Evolutionary conservation across 768 basidiomycete genomes (phyloP).

Genomic region (Galerina sulciceps): DNA sequence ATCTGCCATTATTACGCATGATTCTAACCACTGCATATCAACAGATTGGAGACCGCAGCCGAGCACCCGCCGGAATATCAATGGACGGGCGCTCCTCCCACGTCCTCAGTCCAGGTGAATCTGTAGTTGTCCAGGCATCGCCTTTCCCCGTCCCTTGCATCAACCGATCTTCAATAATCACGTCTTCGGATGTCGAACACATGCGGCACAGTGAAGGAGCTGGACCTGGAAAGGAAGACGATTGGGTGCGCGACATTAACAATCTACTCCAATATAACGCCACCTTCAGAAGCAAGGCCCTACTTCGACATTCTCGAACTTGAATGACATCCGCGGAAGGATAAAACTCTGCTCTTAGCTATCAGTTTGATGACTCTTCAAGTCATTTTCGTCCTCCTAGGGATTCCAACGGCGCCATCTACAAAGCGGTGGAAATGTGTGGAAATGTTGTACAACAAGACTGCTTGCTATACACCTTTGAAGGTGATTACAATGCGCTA

Average conservation of each 20-base stretch:
- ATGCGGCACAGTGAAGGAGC: slow-evolving; percentile 63
- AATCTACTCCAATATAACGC: slow-evolving; percentile 94
- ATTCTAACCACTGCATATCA: not conserved
- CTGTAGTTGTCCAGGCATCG: slow-evolving; percentile 83
- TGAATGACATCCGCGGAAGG: slow-evolving; percentile 30
- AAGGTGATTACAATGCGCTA: too few species aligned
- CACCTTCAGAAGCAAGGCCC: slow-evolving; percentile 89
- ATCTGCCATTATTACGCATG: not conserved
- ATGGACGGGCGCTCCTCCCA: slow-evolving; percentile 93
- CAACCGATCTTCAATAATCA: slow-evolving; percentile 79
- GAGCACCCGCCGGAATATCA: slow-evolving; percentile 87
- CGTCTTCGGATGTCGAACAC: slow-evolving; percentile 44
- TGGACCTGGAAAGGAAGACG: slow-evolving; percentile 82
- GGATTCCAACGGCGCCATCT: too few species aligned
- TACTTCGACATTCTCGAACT: slow-evolving; percentile 74
- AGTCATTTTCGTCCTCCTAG: not conserved
- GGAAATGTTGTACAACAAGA: too few species aligned
- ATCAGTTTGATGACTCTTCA: not conserved
- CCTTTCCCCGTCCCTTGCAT: slow-evolving; percentile 93
- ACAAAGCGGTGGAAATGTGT: too few species aligned
- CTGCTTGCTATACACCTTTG: too few species aligned
- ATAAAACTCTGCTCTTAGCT: not conserved
- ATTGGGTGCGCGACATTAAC: slow-evolving; percentile 98
- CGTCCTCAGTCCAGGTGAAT: slow-evolving; percentile 82
- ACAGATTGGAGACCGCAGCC: slow-evolving; percentile 84